Conservation (phyloP, 1,139 yeast genomes). For the Blastobotrys ciferrii region DNA sequence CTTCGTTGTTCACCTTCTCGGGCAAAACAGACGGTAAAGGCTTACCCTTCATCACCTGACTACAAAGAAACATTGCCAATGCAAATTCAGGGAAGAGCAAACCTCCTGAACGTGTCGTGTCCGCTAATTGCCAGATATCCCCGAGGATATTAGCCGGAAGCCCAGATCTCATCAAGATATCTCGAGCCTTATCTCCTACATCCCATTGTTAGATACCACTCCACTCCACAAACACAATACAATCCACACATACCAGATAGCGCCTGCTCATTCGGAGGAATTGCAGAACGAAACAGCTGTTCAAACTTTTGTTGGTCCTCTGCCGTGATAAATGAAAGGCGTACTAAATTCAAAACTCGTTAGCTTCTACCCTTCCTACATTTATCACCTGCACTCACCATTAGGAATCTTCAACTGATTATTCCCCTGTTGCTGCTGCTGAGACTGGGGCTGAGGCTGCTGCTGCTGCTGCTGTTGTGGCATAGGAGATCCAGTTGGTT, state of each 20-base stretch:
- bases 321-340: conserved; percentile 80
- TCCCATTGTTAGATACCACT: background rate
- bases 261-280: conserved; percentile 73
- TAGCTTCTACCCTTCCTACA: no score
- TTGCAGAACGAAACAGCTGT: conserved; percentile 72
- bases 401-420: conserved; percentile 27
- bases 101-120: conserved; percentile 80
- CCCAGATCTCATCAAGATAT: conserved; percentile 77
- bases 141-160: conserved; percentile 74
- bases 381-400: conserved; percentile 30
- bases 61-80: conserved; percentile 84
- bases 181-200: conserved; percentile 64
- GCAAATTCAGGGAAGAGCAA: conserved; percentile 94
- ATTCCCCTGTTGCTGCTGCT: conserved; percentile 23
- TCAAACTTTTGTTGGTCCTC: conserved; percentile 86
- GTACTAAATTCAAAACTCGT: no score
- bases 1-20: conserved; percentile 74
- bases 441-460: conserved; percentile 4
- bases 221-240: background rate
- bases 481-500: conserved; percentile 39
- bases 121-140: conserved; percentile 87
- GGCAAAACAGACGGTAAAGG: conserved; percentile 73
- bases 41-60: conserved; percentile 72
- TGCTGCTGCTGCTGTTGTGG: conserved; percentile 34
- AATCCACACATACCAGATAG: conserved; percentile 45